phyloP scores from a whole-genome alignment of 306 rosid species.

The Prosopis cineraria region DNA sequence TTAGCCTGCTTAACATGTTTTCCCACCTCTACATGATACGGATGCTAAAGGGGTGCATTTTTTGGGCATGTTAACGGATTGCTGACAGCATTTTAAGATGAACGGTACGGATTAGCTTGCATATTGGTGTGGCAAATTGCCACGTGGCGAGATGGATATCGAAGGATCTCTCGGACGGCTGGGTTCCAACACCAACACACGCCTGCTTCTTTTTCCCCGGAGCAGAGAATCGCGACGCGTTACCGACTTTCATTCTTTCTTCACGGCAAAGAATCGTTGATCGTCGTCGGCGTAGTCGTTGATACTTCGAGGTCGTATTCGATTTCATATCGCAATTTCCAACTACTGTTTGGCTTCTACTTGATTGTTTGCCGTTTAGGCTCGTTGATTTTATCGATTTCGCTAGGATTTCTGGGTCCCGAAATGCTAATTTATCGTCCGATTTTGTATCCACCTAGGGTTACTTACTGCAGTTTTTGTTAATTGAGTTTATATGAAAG shows the following conservation, averaged over 20 bases:
- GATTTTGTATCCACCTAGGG: slow-evolving; percentile 12
- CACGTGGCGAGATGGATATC: not conserved
- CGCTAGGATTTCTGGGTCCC: not conserved
- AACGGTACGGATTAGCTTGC: not conserved
- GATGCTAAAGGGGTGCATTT: not conserved
- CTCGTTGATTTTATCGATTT: not conserved
- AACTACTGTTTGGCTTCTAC: not conserved
- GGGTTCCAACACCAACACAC: not conserved
- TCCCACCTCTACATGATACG: no score
- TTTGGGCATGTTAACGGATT: not conserved
- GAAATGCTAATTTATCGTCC: not conserved
- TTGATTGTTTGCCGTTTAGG: not conserved
- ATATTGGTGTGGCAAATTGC: not conserved
- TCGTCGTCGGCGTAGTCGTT: slow-evolving; percentile 13
- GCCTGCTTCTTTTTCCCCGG: not conserved
- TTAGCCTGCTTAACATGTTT: no score
- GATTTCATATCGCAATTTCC: not conserved
- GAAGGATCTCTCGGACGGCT: slow-evolving; percentile 5
- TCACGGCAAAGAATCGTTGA: slow-evolving; percentile 9
- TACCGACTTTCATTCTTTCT: slow-evolving; percentile 28
- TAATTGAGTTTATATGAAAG: slow-evolving; percentile 29
- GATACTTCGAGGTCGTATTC: not conserved
- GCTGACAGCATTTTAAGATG: not conserved
- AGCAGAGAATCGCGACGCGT: slow-evolving; percentile 7
- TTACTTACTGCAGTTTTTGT: slow-evolving; percentile 4